These are phyloP conservation scores for Licmophora abbreviata DNA, from an alignment of 108 stramenopile genomes.

Conservation along the genomic window DNA sequence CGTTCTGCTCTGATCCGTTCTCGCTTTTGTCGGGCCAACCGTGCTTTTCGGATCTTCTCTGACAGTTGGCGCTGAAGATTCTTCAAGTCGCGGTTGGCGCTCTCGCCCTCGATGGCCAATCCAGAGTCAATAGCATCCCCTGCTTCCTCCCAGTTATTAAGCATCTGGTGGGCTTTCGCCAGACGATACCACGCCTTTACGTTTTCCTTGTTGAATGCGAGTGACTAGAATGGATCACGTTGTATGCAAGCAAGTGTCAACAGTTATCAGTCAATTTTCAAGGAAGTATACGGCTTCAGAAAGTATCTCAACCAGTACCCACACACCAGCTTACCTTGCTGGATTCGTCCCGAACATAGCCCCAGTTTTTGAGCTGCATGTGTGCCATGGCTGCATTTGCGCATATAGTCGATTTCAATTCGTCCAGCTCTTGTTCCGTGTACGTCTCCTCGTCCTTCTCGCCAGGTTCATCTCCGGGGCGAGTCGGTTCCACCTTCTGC, in stretches of 20 bases:
- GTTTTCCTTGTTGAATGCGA: slow-evolving; percentile 56
- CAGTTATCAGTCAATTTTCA: no score
- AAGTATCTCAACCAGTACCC: neutral
- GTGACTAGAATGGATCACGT: no score
- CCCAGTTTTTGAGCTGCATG: slow-evolving; percentile 82
- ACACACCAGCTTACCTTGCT: slow-evolving; percentile 40
- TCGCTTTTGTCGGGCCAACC: slow-evolving; percentile 64
- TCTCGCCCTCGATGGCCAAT: slow-evolving; percentile 35
- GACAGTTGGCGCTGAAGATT: slow-evolving; percentile 49
- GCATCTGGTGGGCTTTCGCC: slow-evolving; percentile 75
- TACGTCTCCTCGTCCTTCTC: slow-evolving; percentile 57
- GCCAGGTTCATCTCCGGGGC: slow-evolving; percentile 11
- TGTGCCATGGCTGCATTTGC: slow-evolving; percentile 80
- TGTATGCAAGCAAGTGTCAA: no score
- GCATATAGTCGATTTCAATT: slow-evolving; percentile 52
- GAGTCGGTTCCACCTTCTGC: slow-evolving; percentile 47
- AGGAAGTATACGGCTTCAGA: neutral
- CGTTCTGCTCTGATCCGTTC: slow-evolving; percentile 74
- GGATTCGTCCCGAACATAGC: slow-evolving; percentile 62
- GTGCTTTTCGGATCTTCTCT: slow-evolving; percentile 54
- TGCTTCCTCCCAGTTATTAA: slow-evolving; percentile 75
- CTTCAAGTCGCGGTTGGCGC: slow-evolving; percentile 57
- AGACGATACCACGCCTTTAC: slow-evolving; percentile 86
- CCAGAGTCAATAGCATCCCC: slow-evolving; percentile 78
- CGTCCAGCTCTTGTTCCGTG: slow-evolving; percentile 63